Evolutionary conservation across 2,329 filamentous ascomycete genomes (phyloP).

Genomic region (Thelonectria olida): DNA sequence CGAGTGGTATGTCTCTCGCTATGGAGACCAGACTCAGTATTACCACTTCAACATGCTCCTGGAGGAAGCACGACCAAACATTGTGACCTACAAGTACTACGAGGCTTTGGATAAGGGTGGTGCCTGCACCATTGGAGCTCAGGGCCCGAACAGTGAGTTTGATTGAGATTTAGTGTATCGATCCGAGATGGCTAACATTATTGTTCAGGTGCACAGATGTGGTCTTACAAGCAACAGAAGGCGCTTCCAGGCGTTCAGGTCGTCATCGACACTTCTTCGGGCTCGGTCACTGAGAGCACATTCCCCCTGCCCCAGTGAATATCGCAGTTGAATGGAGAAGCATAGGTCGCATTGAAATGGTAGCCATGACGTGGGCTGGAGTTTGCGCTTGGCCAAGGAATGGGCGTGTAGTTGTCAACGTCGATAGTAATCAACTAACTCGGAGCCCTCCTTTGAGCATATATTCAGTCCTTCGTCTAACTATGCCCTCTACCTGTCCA

Average conservation of each 20-base stretch:
- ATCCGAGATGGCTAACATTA: neutral
- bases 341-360: no score
- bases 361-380: no score
- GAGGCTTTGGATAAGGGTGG: constrained; percentile 1
- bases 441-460: no score
- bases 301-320: neutral
- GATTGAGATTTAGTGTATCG: neutral
- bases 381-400: no score
- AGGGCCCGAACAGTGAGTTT: neutral
- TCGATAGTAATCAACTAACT: no score
- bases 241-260: constrained; percentile 3
- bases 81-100: constrained; percentile 3
- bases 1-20: constrained; percentile 8
- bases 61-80: neutral
- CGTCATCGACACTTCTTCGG: neutral
- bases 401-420: no score
- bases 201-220: neutral
- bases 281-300: neutral
- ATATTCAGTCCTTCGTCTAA: no score
- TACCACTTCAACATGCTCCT: constrained; percentile 7
- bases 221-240: neutral
- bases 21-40: neutral
- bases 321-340: no score
- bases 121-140: constrained; percentile 1
- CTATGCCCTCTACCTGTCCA: no score